A percentile compares a stretch with the other conserved stretches of the same genome.
phyloP scores from a whole-genome alignment of 140 eudicot species.

The Ambrosia hybrid region DNA sequence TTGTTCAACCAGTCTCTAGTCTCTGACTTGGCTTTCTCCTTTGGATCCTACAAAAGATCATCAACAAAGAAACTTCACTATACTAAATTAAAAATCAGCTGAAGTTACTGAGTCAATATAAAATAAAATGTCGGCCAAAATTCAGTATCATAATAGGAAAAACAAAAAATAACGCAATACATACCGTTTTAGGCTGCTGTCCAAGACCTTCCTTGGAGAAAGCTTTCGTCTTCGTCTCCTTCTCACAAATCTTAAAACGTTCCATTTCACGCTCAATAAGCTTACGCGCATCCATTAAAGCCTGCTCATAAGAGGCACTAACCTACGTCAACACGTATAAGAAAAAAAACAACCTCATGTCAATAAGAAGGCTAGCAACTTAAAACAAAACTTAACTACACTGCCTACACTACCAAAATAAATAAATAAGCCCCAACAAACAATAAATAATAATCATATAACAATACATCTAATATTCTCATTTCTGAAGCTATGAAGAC shows the following conservation, averaged over 20 bases:
- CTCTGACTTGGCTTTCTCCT: conserved; percentile 93
- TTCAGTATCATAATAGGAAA: not conserved
- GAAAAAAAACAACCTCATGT: conserved; percentile 38
- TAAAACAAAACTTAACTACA: not conserved
- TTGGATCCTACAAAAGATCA: conserved; percentile 70
- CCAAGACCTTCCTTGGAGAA: conserved; percentile 99
- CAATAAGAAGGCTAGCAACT: conserved; percentile 33
- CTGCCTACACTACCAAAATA: no score
- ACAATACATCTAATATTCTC: not conserved
- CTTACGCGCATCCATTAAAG: conserved; percentile 97
- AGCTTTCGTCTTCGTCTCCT: conserved; percentile 98
- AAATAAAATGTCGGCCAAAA: not conserved
- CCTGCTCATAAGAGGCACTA: conserved; percentile 99
- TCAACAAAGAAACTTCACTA: conserved; percentile 15
- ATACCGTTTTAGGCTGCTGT: conserved; percentile 98
- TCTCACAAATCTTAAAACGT: conserved; percentile 96
- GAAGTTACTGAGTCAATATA: not conserved
- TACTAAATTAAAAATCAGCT: not conserved
- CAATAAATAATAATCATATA: not conserved
- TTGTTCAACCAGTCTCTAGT: conserved; percentile 98
- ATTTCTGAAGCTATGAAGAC: no score
- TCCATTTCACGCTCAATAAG: conserved; percentile 98
- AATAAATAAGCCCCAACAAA: conserved; percentile 3
- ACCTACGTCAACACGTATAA: conserved; percentile 92
- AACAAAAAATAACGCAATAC: not conserved